phyloP scores from a whole-genome alignment of 176 grass and related monocot genomes.

The Neostapfia colusana region DNA sequence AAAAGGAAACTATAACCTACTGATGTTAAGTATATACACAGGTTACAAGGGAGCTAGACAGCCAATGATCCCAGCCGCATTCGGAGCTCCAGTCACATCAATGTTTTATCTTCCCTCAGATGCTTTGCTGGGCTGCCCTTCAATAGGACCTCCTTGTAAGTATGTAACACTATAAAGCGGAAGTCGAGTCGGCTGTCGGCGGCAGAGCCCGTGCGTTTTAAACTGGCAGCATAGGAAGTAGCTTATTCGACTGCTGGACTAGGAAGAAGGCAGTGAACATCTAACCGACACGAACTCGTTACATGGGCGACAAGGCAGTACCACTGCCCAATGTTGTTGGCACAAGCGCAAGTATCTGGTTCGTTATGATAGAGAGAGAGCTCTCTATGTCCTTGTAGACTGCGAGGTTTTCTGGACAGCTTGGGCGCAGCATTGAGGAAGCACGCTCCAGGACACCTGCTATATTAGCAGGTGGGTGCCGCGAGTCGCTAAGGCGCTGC shows the following conservation, averaged over 20 bases:
- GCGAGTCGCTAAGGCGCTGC: conserved; percentile 47
- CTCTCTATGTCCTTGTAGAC: conserved; percentile 61
- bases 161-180: neutral
- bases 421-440: conserved; percentile 49
- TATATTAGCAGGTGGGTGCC: conserved; percentile 39
- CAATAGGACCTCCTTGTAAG: neutral
- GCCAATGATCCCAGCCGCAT: too few species aligned
- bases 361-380: conserved; percentile 48
- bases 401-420: conserved; percentile 43
- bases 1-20: too few species aligned
- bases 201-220: neutral
- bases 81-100: neutral
- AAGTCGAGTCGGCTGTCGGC: neutral
- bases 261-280: neutral
- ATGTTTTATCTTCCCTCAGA: neutral
- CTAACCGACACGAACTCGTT: neutral
- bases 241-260: neutral
- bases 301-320: conserved; percentile 32
- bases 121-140: conserved; percentile 15
- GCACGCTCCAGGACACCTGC: conserved; percentile 55
- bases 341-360: conserved; percentile 74
- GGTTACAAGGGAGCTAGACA: too few species aligned
- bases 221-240: neutral
- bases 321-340: conserved; percentile 47
- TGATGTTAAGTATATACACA: too few species aligned